These are phyloP conservation scores for Rhizoclosmatium sp. DNA, from an alignment of 192 early-diverging fungal species.

Conservation along the genomic window DNA sequence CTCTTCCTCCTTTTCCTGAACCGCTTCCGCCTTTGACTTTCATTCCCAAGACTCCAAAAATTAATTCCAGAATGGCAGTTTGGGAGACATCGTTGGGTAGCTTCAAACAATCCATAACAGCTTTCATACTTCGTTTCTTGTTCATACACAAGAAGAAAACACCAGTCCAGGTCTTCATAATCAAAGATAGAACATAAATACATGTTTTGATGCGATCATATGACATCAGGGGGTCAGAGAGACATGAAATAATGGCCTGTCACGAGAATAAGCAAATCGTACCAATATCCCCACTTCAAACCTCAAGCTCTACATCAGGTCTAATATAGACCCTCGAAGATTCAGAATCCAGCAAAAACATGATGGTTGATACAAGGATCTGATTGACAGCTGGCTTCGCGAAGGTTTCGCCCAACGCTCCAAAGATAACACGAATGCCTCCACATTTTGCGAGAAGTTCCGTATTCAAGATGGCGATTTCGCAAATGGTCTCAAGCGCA, in stretches of 20 bases:
- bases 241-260: constrained; percentile 77
- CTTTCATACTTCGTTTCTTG: constrained; percentile 71
- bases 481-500: constrained; percentile 79
- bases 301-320: constrained; percentile 82
- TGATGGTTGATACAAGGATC: constrained; percentile 63
- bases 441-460: constrained; percentile 65
- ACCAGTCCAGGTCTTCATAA: constrained; percentile 82
- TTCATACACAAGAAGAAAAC: constrained; percentile 79
- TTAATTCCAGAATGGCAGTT: constrained; percentile 70
- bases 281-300: constrained; percentile 15
- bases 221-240: constrained; percentile 76
- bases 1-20: constrained; percentile 39
- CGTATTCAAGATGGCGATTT: constrained; percentile 73
- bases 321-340: constrained; percentile 68
- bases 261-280: constrained; percentile 6
- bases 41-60: constrained; percentile 80
- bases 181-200: constrained; percentile 65
- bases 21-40: constrained; percentile 63
- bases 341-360: constrained; percentile 75
- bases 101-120: constrained; percentile 73
- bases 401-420: constrained; percentile 71
- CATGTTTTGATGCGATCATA: constrained; percentile 71
- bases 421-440: constrained; percentile 75
- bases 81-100: constrained; percentile 63
- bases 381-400: constrained; percentile 66